These are phyloP conservation scores for Tuber borchii DNA, from an alignment of 495 filamentous ascomycete genomes.

Conservation along the genomic window DNA sequence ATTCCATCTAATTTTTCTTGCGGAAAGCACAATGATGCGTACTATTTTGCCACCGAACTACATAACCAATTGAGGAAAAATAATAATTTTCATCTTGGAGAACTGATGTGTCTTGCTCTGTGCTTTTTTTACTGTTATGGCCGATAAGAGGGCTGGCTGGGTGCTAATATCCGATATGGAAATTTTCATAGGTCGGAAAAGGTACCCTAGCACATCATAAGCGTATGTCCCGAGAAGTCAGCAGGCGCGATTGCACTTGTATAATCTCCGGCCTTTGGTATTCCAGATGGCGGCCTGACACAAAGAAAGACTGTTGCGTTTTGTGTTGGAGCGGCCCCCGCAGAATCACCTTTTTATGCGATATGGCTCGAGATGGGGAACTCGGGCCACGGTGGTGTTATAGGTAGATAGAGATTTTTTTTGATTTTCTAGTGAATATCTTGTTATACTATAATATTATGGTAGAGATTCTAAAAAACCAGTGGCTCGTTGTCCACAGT, in stretches of 20 bases:
- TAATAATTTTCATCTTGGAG: constrained; percentile 22
- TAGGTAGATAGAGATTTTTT: not conserved
- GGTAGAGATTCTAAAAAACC: not conserved
- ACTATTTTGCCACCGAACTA: not conserved
- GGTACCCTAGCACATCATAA: not conserved
- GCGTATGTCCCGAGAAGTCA: not conserved
- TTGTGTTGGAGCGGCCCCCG: not conserved
- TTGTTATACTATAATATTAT: not conserved
- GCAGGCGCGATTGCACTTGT: not conserved
- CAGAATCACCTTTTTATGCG: not conserved
- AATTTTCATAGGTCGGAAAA: not conserved
- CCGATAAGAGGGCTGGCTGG: not conserved
- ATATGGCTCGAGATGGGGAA: not conserved
- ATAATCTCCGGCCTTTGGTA: not conserved
- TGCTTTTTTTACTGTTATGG: not conserved
- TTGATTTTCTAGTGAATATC: not conserved
- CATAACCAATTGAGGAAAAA: constrained; percentile 11
- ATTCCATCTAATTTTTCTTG: not conserved
- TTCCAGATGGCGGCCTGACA: not conserved
- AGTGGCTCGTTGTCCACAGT: not conserved
- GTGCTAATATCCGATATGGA: not conserved
- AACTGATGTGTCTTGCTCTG: constrained; percentile 6
- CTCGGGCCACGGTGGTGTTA: not conserved
- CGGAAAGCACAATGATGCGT: not conserved
- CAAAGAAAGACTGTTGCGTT: not conserved